Base-by-base conservation (phyloP, 192 early-diverging fungal genomes). In the Coemansia reversa region DNA sequence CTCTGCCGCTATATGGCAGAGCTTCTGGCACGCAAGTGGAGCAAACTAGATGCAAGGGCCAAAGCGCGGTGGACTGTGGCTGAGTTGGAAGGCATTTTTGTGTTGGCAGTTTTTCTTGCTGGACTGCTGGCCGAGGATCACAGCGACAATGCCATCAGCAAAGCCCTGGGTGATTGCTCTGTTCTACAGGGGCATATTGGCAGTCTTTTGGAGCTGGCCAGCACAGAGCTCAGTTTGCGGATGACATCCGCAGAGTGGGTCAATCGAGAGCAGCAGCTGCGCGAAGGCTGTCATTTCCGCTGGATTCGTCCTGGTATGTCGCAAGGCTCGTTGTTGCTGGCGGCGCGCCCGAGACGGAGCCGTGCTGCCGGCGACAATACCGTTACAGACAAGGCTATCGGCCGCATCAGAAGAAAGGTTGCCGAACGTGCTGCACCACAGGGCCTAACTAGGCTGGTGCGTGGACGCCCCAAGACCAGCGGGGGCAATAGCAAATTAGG, bases 1-100 rank as follows among this genome's bases (percentile, higher is more conserved):
- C 87, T 95, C 75, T 89, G 92, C 53, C 92, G 93, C 86, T 95
- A 91, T 63, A 90, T 89, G 47, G 87, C 87, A 0, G 78, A 85
- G 58, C 73, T 83, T 20, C 86, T 91, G 65, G 56, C 84, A 7
- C 58, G 83, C 30, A 64, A 83, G 18, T 75, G 89, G 81, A 64
- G 81, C 81, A 84, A 73, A 65, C 30, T 59, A 30, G 56, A 57
- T 27, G 25, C 47, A 25, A 54, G 25, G 16, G 70, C 67, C 35
- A 70, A 61, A 49, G 48, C 62, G 0, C 52, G 55, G 22, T 75
- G 72, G 54, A 69, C 71, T 22, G 30, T 81, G 20, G 66, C 53
- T 64, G 89, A 91, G 62, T 55, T 92, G 16, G 73, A 87, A 49
- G 86, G 88, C 16, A 67, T 86, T 6, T 63, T 75, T 47, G 74